A percentile compares a stretch with the other conserved stretches of the same genome.
These are phyloP conservation scores for Rhizopogon sp. DNA, from an alignment of 768 basidiomycete species.

Conservation along the genomic window DNA sequence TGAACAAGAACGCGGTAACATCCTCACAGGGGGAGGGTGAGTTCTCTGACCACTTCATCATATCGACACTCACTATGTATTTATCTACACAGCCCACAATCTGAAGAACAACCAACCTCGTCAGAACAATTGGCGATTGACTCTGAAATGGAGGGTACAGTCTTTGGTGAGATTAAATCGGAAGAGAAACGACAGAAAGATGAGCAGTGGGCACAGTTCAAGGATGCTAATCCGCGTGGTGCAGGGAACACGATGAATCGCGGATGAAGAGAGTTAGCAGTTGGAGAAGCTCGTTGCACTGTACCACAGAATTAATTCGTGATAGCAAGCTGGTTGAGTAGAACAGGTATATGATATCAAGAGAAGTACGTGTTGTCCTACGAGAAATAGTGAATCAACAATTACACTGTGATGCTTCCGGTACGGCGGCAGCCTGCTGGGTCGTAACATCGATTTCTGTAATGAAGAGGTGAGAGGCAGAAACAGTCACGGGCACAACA, in stretches of 20 bases:
- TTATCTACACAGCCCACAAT: slow-evolving; percentile 47
- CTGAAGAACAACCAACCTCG: slow-evolving; percentile 61
- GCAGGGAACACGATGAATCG: slow-evolving; percentile 98
- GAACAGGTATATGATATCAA: slow-evolving; percentile 22
- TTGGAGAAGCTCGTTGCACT: slow-evolving; percentile 2
- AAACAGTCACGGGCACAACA: neutral
- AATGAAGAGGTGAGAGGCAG: slow-evolving; percentile 1
- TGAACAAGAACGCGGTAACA: slow-evolving; percentile 78
- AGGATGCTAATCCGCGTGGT: slow-evolving; percentile 80
- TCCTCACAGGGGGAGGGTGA: slow-evolving; percentile 85
- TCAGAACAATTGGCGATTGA: slow-evolving; percentile 76
- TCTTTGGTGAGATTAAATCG: slow-evolving; percentile 55
- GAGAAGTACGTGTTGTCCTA: slow-evolving; percentile 1
- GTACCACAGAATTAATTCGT: neutral
- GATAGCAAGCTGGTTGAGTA: slow-evolving; percentile 7
- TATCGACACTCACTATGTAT: slow-evolving; percentile 2
- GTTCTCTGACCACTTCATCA: slow-evolving; percentile 19
- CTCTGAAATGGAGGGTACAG: slow-evolving; percentile 81
- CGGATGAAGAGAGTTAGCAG: slow-evolving; percentile 43
- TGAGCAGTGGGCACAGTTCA: slow-evolving; percentile 88
- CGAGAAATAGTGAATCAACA: slow-evolving; percentile 44
- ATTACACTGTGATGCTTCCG: slow-evolving; percentile 83
- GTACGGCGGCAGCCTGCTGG: slow-evolving; percentile 59
- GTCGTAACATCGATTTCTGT: slow-evolving; percentile 92
- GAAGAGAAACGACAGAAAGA: slow-evolving; percentile 82